Evolutionary conservation across 176 grass and related monocot genomes (phyloP), one percentile per base, ranked within the genome.

Genomic region (Oryza coarctata): DNA sequence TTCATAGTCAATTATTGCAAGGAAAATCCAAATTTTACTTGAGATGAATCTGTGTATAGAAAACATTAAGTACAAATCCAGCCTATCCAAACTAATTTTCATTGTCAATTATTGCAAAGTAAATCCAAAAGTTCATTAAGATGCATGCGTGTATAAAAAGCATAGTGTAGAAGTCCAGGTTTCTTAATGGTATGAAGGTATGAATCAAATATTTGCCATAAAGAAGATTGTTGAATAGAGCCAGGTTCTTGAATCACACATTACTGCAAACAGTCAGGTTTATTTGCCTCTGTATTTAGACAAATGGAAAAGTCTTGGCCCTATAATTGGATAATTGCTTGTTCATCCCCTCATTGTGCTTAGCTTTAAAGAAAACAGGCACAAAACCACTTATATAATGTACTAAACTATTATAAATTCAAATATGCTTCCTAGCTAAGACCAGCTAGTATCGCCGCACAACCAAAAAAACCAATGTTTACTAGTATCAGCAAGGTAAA

Each of bases 251-350:
- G n/a, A n/a, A n/a, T n/a, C n/a, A n/a, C n/a, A n/a, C n/a, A n/a
- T n/a, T 63, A 41, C 18, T 41, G 5, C 12, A 74, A 81, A 38
- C 79, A 80, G 15, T 23, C 14, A 52, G n/a, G 18, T 50, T n/a
- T n/a, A 80, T 13, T 73, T 74, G 7, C 17, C 33, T 20, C 31
- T 36, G 36, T 73, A 79, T 79, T 85, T 73, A 50, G 47, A 50
- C 47, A 50, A 18, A 15, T 18, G 47, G 47, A 18, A 2, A 71
- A 39, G 18, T 36, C 32, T 36, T 49, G 31, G 28, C 0, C 47
- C 17, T 10, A 36, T 6, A 49, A 26, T 30, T 32, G 28, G 28
- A 63, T 20, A 12, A 36, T 71, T 20, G 38, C 38, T 22, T 70
- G 49, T 70, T 78, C 67, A 4, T 20, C 23, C 23, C 14, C 43